A percentile compares a stretch with the other conserved stretches of the same genome.
Evolutionary conservation across 768 basidiomycete genomes (phyloP).

Genomic region (Psilocybe sp.): DNA sequence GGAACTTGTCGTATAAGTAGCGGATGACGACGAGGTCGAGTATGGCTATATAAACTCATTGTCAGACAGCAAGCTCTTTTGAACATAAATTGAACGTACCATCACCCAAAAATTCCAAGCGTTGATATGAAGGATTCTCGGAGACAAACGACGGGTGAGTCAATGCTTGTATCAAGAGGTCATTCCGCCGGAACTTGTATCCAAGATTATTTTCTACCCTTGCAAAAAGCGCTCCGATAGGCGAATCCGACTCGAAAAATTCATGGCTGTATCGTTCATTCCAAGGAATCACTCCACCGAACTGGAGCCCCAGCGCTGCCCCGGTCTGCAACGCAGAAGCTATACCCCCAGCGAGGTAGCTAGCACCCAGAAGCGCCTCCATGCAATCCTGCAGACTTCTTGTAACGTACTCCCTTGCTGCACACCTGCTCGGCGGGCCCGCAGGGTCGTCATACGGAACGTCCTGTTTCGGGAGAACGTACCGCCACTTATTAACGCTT

Average conservation of each 20-base stretch:
- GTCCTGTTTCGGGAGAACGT: conserved; percentile 35
- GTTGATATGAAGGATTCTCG: conserved; percentile 66
- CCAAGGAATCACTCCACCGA: conserved; percentile 77
- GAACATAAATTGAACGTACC: conserved; percentile 43
- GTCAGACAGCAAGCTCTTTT: conserved; percentile 8
- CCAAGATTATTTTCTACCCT: conserved; percentile 62
- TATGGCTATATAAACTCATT: conserved; percentile 44
- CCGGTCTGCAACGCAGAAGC: conserved; percentile 65
- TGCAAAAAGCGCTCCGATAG: conserved; percentile 45
- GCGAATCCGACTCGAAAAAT: conserved; percentile 21
- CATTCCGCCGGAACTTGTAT: conserved; percentile 64
- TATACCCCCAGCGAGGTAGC: conserved; percentile 72
- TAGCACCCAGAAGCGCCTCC: conserved; percentile 82
- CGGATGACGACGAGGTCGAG: conserved; percentile 70
- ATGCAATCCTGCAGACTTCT: conserved; percentile 84
- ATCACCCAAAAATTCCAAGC: conserved; percentile 88
- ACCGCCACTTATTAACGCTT: conserved; percentile 58
- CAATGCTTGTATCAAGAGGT: conserved; percentile 72
- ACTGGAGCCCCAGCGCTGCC: conserved; percentile 59
- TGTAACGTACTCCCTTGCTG: conserved; percentile 53
- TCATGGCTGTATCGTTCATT: conserved; percentile 42
- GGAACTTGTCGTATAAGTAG: conserved; percentile 69
- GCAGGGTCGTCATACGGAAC: conserved; percentile 15
- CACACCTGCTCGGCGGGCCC: conserved; percentile 23
- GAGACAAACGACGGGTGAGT: conserved; percentile 78